phyloP scores from a whole-genome alignment of 768 basidiomycete genomes.

The Collybia sordida region DNA sequence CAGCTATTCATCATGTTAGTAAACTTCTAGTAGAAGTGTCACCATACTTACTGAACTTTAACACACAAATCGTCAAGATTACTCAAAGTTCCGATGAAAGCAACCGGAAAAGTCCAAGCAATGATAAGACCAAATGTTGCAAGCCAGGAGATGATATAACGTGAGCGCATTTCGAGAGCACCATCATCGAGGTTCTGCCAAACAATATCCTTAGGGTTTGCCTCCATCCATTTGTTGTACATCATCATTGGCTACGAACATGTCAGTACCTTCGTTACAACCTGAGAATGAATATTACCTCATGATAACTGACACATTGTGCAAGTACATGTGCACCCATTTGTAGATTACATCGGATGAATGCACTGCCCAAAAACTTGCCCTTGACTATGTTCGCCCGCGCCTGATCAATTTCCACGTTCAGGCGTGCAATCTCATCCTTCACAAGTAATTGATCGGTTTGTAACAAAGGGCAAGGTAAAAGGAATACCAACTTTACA shows the following conservation, averaged over 20 bases:
- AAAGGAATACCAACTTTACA: slow-evolving; percentile 39
- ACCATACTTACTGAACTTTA: slow-evolving; percentile 37
- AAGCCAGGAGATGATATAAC: slow-evolving; percentile 55
- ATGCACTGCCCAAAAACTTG: slow-evolving; percentile 53
- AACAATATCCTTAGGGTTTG: slow-evolving; percentile 53
- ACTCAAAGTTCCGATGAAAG: slow-evolving; percentile 64
- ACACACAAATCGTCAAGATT: slow-evolving; percentile 54
- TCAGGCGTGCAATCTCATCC: slow-evolving; percentile 52
- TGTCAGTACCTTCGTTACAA: background rate
- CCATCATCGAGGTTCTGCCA: slow-evolving; percentile 56
- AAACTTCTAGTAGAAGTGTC: background rate
- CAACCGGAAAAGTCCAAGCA: slow-evolving; percentile 64
- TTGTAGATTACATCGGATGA: slow-evolving; percentile 71
- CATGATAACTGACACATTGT: slow-evolving; percentile 57
- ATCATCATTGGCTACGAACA: slow-evolving; percentile 47
- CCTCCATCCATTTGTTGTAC: slow-evolving; percentile 63
- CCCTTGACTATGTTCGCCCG: slow-evolving; percentile 36
- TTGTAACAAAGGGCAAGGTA: background rate
- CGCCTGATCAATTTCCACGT: slow-evolving; percentile 39
- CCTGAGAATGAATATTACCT: slow-evolving; percentile 24
- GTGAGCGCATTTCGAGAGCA: slow-evolving; percentile 49
- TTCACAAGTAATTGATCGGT: slow-evolving; percentile 14
- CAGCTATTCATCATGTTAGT: slow-evolving; percentile 33
- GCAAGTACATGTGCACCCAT: slow-evolving; percentile 72
- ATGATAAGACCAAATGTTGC: slow-evolving; percentile 60